Evolutionary conservation across 2,329 filamentous ascomycete species (phyloP).

Genomic region (Nigrograna mackinnonii): DNA sequence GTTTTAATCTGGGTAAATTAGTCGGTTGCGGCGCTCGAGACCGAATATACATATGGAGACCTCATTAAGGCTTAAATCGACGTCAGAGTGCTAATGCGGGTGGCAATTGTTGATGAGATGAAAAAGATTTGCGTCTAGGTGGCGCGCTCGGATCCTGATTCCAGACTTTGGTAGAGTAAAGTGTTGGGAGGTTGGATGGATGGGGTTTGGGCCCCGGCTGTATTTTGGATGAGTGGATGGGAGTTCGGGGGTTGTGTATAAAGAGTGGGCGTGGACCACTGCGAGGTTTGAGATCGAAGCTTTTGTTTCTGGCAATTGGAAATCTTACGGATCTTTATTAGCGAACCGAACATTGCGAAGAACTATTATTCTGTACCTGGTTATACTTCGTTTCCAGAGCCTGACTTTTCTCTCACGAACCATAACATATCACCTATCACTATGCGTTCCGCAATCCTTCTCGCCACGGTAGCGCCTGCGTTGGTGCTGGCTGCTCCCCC

Average conservation of each 20-base stretch:
- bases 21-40: not conserved
- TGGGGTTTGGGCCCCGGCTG: not conserved
- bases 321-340: not conserved
- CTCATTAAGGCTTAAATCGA: conserved; percentile 20
- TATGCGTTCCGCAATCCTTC: conserved; percentile 19
- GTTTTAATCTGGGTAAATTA: not conserved
- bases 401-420: not conserved
- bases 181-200: not conserved
- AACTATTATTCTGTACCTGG: not conserved
- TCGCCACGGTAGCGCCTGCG: conserved; percentile 14
- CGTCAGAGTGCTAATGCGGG: conserved; percentile 17
- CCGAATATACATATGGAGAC: not conserved
- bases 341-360: not conserved
- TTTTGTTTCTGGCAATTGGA: not conserved
- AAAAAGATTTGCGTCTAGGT: too few species aligned
- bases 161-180: too few species aligned
- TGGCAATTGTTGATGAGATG: too few species aligned
- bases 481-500: conserved; percentile 23
- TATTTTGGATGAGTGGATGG: not conserved
- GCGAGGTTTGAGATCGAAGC: too few species aligned
- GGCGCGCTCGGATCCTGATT: conserved; percentile 9
- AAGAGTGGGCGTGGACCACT: not conserved
- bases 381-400: not conserved
- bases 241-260: not conserved
- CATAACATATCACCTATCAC: conserved; percentile 5